Conservation (phyloP, 2,329 filamentous ascomycete species). For the Botrytis galanthina region DNA sequence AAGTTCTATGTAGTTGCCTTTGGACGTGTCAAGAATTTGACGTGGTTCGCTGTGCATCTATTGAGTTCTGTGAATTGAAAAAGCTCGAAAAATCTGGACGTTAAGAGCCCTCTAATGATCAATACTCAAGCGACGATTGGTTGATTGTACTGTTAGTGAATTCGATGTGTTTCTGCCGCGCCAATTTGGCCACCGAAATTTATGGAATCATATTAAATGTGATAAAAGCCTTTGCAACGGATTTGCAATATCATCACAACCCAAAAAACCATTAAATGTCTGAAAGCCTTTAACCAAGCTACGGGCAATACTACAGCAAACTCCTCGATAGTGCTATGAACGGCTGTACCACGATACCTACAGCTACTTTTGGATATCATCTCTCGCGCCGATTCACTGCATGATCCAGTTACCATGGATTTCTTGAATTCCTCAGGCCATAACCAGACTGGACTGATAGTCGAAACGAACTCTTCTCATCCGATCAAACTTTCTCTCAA, state of each 20-base stretch:
- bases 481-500: not conserved
- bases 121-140: not conserved
- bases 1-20: too few species aligned
- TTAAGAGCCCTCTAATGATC: not conserved
- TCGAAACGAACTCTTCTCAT: not conserved
- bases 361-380: not conserved
- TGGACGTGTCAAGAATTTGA: not conserved
- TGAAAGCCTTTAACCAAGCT: not conserved
- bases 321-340: not conserved
- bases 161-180: not conserved
- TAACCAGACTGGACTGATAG: not conserved
- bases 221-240: not conserved
- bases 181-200: not conserved
- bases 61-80: not conserved
- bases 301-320: not conserved
- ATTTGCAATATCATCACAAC: not conserved
- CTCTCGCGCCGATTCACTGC: not conserved
- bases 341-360: not conserved
- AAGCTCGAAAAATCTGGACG: not conserved
- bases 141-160: not conserved
- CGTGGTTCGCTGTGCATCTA: not conserved
- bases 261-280: not conserved
- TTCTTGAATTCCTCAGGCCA: not conserved
- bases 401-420: not conserved
- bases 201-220: not conserved